Evolutionary conservation across 805 yeast species (phyloP), one percentile per base, ranked within the genome.

Genomic region (Candida dajiaensis): DNA sequence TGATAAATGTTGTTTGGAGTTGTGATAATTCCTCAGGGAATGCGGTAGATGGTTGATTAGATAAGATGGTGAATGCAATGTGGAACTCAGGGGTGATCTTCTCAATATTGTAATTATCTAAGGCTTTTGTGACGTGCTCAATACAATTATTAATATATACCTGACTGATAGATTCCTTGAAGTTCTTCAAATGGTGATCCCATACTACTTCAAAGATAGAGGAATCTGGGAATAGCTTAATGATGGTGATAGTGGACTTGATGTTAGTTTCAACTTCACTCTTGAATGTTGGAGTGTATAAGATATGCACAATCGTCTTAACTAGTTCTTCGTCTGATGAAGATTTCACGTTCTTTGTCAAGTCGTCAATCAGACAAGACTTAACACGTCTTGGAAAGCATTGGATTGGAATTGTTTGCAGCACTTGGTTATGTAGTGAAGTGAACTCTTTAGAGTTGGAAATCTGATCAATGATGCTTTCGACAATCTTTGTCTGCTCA

Each of bases 211-310:
- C 57, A 40, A 72, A 66, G 5, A 78, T 58, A 2, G 47, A 12
- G 13, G 56, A 51, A 0, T 52, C 49, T 2, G 50, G 50, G 3
- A 47, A 51, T 1, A 50, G n/a, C 1, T 48, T 42, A 7, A 64
- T 45, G 6, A 66, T 22, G 6, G 41, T 43, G 7, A 60, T 50
- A 3, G 70, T 44, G 0, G 44, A 41, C 1, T 54, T 41, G 26
- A 69, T 53, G 39, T 76, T 68, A 0, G 64, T 58, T 58, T 83
- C 90, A 12, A 83, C 52, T 1, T 56, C 53, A 0, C 87, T 74
- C 53, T 67, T 77, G 56, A 71, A 76, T 0, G 85, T 75, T 7
- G 87, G 85, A 10, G 73, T 68, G 10, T 59, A 55, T 25, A 80
- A 58, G 12, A 80, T 52, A 46, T 72, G 74, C 3, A 51, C 23